Evolutionary conservation across 768 basidiomycete genomes (phyloP), one percentile per base, ranked within the genome.

Genomic region (Mycena amicta): DNA sequence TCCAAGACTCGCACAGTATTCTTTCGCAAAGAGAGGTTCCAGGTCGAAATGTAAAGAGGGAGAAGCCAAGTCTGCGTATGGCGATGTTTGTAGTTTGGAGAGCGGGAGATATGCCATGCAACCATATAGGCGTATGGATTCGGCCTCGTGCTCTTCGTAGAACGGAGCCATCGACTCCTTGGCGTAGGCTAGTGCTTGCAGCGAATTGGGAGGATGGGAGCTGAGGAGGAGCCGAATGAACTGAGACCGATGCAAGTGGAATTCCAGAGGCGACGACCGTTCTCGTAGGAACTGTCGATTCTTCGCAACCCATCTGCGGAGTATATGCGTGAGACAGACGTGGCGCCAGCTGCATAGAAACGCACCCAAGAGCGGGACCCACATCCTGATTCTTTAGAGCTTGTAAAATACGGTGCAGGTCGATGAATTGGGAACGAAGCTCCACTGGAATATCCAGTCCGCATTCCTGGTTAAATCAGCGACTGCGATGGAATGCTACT

Each of bases 221-320:
- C 83, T 77, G 49, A 90, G 77, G 20, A 95, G 80, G 11, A 96
- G 77, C 3, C 87, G 86, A 53, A 97, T 82, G 70, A 92, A 98
- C 70, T 94, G 89, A 11, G 93, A 94, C 26, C 93, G 90, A 66
- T 98, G 93, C 26, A 98, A 83, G 68, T 89, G 78, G 70, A 96
- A 99, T 65, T 94, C 92, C 12, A 99, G 82, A 0, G 92, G 82
- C 1, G 95, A 96, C 8, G 83, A 83, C 29, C 89, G 87, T 4
- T 79, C 73, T 46, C 77, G 77, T 13, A 97, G 79, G 68, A 92
- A 95, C 3, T 67, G 54, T 27, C 82, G 80, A 66, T 95, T 87
- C 53, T 76, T 77, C 41, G 74, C 75, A 15, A 88, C 84, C 97
- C 96, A 98, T 59, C 95, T 97, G 55, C 26, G n/a, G 52, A n/a